Base-by-base conservation (phyloP, 1,284 basidiomycete genomes). In the Pulchroboletus neoregius region DNA sequence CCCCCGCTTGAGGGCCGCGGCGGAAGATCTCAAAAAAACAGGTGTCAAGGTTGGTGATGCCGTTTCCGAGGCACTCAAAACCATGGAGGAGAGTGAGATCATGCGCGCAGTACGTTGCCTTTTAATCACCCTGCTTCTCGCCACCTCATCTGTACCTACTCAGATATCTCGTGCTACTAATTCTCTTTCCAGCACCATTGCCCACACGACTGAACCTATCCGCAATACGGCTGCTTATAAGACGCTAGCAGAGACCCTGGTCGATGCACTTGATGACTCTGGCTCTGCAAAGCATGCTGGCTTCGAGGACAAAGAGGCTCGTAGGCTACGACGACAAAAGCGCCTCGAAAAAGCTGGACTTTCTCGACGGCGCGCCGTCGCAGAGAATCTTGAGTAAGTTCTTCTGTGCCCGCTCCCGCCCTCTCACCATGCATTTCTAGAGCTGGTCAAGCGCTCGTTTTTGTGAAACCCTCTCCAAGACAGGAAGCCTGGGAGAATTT, bases 151-250 rank as follows among this genome's bases (percentile, higher is more conserved):
- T 16, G 11, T 13, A 11, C 22, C 33, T 13, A 6, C 51, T 9
- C 47, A 91, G 80, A 87, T 95, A 51, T 85, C 88, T 7, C 76
- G 80, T 56, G 89, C 90, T 2, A 87, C 88, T 0, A 79, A 83
- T 13, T 84, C 88, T 4, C 80, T 94, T 45, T 88, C 88, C 15
- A 80, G 74, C 16, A 86, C 84, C 15, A 88, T 93, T 44, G 83
- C 84, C 50, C 81, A 84, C 45, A 87, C 91, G 6, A 95, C 93
- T 2, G 90, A 92, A 57, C 94, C 94, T 11, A 87, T 99, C 55
- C 85, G 95, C 28, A 94, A 98, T 54, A 99, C 94, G 1, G 86
- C 86, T 31, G 92, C 94, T 2, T 99, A 99, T 75, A 96, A 96
- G 72, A 76, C 87, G 0, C 75, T 99, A 22, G 82, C 92, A 2